phyloP scores from a whole-genome alignment of 768 basidiomycete genomes.

The Leucocoprinus birnbaumii region DNA sequence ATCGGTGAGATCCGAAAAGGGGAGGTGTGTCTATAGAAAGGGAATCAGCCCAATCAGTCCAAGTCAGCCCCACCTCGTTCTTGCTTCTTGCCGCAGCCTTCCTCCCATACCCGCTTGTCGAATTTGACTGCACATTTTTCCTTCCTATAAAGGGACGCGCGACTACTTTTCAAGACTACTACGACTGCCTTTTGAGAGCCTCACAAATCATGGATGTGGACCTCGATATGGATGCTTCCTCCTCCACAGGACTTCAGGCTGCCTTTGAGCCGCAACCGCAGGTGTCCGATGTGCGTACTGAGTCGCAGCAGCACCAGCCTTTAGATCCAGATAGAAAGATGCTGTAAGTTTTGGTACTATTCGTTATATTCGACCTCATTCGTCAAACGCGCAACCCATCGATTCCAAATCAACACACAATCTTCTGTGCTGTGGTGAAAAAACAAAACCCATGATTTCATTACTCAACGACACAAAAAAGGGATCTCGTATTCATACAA shows the following conservation, averaged over 20 bases:
- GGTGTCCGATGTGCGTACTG: constrained; percentile 7
- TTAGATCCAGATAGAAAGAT: constrained; percentile 19
- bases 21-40: constrained; percentile 5
- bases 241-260: constrained; percentile 28
- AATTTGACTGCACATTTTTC: too few relatives aligned
- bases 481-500: constrained; percentile 93
- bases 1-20: constrained; percentile 15
- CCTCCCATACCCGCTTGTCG: too few relatives aligned
- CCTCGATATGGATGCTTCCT: constrained; percentile 78
- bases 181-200: too few relatives aligned
- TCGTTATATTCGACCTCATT: not conserved
- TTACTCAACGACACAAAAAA: constrained; percentile 32
- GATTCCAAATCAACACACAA: constrained; percentile 30
- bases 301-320: too few relatives aligned
- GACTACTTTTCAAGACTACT: too few relatives aligned
- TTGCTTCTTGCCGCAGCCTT: too few relatives aligned
- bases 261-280: constrained; percentile 24
- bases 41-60: too few relatives aligned
- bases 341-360: constrained; percentile 12
- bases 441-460: constrained; percentile 74
- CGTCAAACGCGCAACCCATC: too few relatives aligned
- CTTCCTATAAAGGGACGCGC: too few relatives aligned
- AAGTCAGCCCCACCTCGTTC: too few relatives aligned
- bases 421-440: too few relatives aligned
- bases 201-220: constrained; percentile 78